These are phyloP conservation scores for Bryoerythrophyllum caledonicum DNA, from an alignment of 225 moss, liverwort and hornwort genomes.

Conservation along the genomic window DNA sequence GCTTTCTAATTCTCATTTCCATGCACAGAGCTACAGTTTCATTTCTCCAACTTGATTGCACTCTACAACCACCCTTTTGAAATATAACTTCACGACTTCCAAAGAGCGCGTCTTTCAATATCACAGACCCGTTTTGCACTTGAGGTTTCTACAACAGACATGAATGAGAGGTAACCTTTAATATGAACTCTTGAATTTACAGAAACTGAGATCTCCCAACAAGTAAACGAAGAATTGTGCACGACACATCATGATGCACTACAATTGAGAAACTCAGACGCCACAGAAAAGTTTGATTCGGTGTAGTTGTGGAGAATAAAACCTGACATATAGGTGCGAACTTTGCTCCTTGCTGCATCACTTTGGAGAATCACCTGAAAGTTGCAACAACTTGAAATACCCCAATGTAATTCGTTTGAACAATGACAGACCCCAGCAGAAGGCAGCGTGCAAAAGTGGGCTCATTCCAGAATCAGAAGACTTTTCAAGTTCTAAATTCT, in stretches of 20 bases:
- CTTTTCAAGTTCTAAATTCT: not conserved
- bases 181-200: not conserved
- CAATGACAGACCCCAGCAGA: not conserved
- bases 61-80: not conserved
- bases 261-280: too few species aligned
- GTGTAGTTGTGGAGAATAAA: not conserved
- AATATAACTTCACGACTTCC: not conserved
- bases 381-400: constrained; percentile 12
- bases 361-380: constrained; percentile 3
- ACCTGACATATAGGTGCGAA: too few species aligned
- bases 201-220: not conserved
- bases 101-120: not conserved
- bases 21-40: not conserved
- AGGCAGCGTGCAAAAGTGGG: constrained; percentile 18
- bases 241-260: not conserved
- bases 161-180: not conserved
- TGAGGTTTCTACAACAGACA: not conserved
- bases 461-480: constrained; percentile 1
- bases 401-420: not conserved
- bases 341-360: not conserved
- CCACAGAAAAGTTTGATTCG: not conserved
- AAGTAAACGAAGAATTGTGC: not conserved
- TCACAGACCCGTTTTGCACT: not conserved
- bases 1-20: not conserved
- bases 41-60: not conserved